Evolutionary conservation across 257 asterid genomes (phyloP).

Genomic region (Scutellaria baicalensis): DNA sequence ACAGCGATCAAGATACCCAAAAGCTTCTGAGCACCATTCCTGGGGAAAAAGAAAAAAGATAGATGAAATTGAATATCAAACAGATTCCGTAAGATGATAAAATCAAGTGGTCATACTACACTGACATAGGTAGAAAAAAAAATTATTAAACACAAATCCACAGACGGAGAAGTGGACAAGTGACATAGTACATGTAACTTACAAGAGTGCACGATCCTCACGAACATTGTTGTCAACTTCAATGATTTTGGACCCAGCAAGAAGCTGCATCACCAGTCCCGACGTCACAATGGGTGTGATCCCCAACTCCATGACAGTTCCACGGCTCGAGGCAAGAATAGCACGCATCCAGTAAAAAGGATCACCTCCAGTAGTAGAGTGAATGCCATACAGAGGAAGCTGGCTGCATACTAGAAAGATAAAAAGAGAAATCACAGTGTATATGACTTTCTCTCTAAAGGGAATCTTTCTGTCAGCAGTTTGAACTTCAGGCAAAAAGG

Average conservation of each 20-base stretch:
- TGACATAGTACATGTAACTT: constrained; percentile 18
- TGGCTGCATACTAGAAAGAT: constrained; percentile 66
- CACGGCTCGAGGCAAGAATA: constrained; percentile 66
- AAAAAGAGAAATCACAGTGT: constrained; percentile 53
- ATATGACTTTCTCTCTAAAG: constrained; percentile 58
- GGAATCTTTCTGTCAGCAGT: constrained; percentile 62
- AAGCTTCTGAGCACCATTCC: constrained; percentile 70
- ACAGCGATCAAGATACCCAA: constrained; percentile 61
- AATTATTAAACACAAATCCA: background rate
- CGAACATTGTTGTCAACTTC: constrained; percentile 73
- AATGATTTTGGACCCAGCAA: constrained; percentile 64
- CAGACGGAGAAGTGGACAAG: background rate
- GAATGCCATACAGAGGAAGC: constrained; percentile 69
- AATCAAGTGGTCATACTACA: background rate
- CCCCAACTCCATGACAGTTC: constrained; percentile 76
- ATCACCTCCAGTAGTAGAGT: constrained; percentile 66
- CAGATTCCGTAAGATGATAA: background rate
- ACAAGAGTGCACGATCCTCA: constrained; percentile 70
- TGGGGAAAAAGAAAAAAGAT: constrained; percentile 4
- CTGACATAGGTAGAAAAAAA: background rate
- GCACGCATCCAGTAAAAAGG: constrained; percentile 80
- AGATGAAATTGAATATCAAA: background rate
- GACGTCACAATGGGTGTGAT: constrained; percentile 70
- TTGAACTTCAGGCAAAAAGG: constrained; percentile 66
- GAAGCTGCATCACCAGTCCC: constrained; percentile 60